Percentiles rank a stretch among this genome's conserved stretches.
phyloP scores from a whole-genome alignment of 2,329 filamentous ascomycete genomes.

The Sclerotinia spermophila region DNA sequence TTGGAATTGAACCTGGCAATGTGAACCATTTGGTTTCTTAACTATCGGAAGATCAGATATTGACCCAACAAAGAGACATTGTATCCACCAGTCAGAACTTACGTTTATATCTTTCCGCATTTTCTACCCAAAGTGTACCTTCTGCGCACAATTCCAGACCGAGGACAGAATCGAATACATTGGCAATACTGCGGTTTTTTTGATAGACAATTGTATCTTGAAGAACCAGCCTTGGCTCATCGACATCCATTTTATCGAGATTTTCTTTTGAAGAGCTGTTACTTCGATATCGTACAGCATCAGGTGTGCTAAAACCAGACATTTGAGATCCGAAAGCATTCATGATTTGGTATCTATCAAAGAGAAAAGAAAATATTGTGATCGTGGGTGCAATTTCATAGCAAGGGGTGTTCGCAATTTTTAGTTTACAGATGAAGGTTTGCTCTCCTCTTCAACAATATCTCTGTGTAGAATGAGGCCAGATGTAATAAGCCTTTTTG shows the following conservation, averaged over 20 bases:
- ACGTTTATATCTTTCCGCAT: slow-evolving; percentile 14
- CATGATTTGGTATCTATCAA: neutral
- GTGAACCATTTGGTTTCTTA: slow-evolving; percentile 13
- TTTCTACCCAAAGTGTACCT: slow-evolving; percentile 15
- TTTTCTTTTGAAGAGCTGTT: neutral
- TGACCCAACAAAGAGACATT: neutral
- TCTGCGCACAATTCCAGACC: slow-evolving; percentile 6
- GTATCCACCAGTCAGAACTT: neutral
- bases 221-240: slow-evolving; percentile 10
- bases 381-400: too few species aligned
- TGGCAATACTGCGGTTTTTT: slow-evolving; percentile 1
- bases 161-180: neutral
- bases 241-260: neutral
- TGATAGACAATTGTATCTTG: slow-evolving; percentile 14
- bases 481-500: neutral
- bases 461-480: neutral
- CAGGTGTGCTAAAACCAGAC: neutral
- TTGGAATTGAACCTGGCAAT: slow-evolving; percentile 12
- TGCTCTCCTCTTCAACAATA: neutral
- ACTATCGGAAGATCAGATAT: neutral
- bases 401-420: neutral
- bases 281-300: neutral
- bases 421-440: neutral
- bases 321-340: neutral
- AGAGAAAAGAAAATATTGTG: neutral